A percentile compares a stretch with the other conserved stretches of the same genome.
phyloP scores from a whole-genome alignment of 148 eudicot species.

The Amaranthus hypochondriacus region DNA sequence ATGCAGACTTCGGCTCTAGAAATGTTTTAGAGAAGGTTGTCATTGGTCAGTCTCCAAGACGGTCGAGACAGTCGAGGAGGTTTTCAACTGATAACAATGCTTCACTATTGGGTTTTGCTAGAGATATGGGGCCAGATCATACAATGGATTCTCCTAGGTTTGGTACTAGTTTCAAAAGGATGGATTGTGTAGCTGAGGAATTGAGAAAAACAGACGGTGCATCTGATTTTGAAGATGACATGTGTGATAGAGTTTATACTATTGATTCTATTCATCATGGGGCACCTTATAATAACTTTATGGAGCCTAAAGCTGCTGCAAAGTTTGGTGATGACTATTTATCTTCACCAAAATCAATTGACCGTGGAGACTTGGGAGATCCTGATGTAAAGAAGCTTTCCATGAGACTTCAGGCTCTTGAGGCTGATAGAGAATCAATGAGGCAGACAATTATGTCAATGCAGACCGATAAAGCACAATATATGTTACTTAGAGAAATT shows the following conservation, averaged over 20 bases:
- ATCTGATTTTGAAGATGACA: constrained; percentile 67
- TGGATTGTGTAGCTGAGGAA: constrained; percentile 39
- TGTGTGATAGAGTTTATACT: constrained; percentile 83
- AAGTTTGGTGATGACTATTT: constrained; percentile 50
- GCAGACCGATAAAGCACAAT: constrained; percentile 93
- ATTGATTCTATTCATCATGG: constrained; percentile 72
- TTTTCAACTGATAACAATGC: constrained; percentile 46
- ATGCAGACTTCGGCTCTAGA: constrained; percentile 42
- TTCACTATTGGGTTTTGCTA: constrained; percentile 36
- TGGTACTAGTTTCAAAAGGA: constrained; percentile 47
- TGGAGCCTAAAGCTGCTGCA: constrained; percentile 43
- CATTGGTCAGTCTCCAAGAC: constrained; percentile 63
- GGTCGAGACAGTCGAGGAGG: constrained; percentile 42
- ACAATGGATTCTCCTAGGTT: constrained; percentile 52
- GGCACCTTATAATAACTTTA: constrained; percentile 32
- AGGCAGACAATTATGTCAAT: constrained; percentile 77
- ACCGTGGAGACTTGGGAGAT: constrained; percentile 47
- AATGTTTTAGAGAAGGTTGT: constrained; percentile 63
- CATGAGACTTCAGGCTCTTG: constrained; percentile 86
- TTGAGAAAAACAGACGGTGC: constrained; percentile 48
- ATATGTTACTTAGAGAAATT: constrained; percentile 84
- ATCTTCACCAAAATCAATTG: constrained; percentile 43
- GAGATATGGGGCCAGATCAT: constrained; percentile 44
- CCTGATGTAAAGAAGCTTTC: constrained; percentile 70
- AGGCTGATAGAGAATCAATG: constrained; percentile 97